Evolutionary conservation across 139 green algal species (phyloP).

Genomic region (Marvania coccoides): DNA sequence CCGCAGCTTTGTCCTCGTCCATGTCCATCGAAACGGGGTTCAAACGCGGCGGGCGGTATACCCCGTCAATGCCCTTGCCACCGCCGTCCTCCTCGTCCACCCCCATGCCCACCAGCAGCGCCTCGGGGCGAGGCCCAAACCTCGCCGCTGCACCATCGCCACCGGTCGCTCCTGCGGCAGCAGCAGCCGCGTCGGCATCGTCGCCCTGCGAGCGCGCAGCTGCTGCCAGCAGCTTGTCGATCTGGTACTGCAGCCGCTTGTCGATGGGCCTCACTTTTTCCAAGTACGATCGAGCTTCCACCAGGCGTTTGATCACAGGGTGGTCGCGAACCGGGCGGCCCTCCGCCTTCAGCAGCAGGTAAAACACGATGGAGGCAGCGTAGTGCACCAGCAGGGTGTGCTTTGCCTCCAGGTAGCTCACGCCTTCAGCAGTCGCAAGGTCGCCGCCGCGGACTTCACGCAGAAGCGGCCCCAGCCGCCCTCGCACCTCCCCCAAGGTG

Average conservation of each 20-base stretch:
- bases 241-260: conserved; percentile 91
- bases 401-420: conserved; percentile 96
- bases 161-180: neutral
- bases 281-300: conserved; percentile 78
- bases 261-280: conserved; percentile 92
- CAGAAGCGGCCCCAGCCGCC: conserved; percentile 65
- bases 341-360: conserved; percentile 94
- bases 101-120: conserved; percentile 42
- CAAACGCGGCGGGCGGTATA: conserved; percentile 86
- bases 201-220: neutral
- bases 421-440: conserved; percentile 72
- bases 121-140: conserved; percentile 62
- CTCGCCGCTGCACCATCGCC: conserved; percentile 28
- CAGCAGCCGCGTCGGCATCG: neutral
- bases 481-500: conserved; percentile 40
- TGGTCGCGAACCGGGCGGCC: conserved; percentile 79
- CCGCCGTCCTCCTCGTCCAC: conserved; percentile 8
- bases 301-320: conserved; percentile 79
- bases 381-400: conserved; percentile 93
- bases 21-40: conserved; percentile 76
- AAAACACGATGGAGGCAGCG: conserved; percentile 87
- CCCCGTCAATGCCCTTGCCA: conserved; percentile 32
- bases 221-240: conserved; percentile 87
- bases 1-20: conserved; percentile 29
- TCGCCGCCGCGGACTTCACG: conserved; percentile 52